Conservation (phyloP, 2,329 filamentous ascomycete genomes). For the Alternaria dauci region DNA sequence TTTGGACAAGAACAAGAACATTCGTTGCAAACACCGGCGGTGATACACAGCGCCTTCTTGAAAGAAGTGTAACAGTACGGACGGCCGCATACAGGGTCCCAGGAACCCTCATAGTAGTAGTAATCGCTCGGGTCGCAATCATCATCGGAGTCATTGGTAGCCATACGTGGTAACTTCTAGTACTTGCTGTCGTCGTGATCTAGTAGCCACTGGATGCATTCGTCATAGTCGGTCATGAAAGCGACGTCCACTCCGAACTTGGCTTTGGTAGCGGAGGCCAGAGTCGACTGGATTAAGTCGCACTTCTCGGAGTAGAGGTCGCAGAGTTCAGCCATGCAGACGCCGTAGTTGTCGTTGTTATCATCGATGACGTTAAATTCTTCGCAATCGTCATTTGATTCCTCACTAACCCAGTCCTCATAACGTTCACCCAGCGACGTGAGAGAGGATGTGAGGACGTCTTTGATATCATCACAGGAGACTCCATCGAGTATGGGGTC, state of each 20-base stretch:
- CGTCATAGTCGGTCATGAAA: background rate
- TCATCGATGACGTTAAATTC: background rate
- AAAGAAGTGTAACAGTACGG: background rate
- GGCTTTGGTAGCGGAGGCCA: background rate
- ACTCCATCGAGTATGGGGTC: background rate
- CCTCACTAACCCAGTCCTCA: background rate
- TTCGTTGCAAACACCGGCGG: too few species aligned
- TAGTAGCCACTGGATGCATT: background rate
- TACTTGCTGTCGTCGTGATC: background rate
- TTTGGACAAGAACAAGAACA: background rate
- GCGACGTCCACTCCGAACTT: background rate
- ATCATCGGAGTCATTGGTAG: background rate
- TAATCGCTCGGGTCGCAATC: background rate
- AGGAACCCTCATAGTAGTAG: background rate
- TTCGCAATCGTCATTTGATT: background rate
- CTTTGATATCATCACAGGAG: background rate
- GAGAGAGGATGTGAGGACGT: background rate
- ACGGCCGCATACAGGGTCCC: background rate
- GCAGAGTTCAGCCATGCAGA: slow-evolving; percentile 1
- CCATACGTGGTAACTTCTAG: background rate
- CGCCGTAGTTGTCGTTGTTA: background rate
- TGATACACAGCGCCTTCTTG: background rate
- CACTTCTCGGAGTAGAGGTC: background rate
- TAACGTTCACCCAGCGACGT: background rate
- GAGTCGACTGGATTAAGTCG: background rate